Base-by-base conservation (phyloP, 192 early-diverging fungal species). In the Podila minutissima region DNA sequence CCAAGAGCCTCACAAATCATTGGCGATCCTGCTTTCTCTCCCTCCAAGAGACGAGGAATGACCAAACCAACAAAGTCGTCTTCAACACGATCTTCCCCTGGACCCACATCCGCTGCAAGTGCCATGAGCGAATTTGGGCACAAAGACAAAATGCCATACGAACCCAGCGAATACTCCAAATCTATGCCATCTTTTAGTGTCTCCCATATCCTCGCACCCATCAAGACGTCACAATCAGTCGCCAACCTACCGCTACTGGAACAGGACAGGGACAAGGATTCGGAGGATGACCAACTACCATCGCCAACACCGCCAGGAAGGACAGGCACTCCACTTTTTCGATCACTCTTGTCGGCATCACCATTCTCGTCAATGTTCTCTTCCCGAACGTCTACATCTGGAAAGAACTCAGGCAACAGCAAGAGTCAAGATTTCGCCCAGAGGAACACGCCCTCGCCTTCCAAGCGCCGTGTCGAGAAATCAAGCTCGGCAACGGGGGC, bases 361-460 rank as follows among this genome's bases (percentile, higher is more conserved):
- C 75, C 75, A 41, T 79, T 79, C 32, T 79, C 75, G 13, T 35
- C 59, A 9, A 79, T 79, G 60, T 79, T 79, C 46, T 72, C 75
- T 37, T 57, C 58, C 10, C 57, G 22, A 19, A n/a, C 20, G 1
- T 28, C 33, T 33, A 33, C 33, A 33, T 6, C 65, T 24, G 22
- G 13, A 5, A 59, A 22, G 24, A 53, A 33, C 5, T 17, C 38
- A 5, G 32, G 28, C 33, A 26, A 49, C 57, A 51, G 37, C 60
- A 61, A 55, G 29, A 70, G 55, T 22, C 55, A 66, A 20, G 67
- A 53, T 5, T 17, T 62, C 1, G 13, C 10, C n/a, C 57, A 12
- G 31, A 62, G 24, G 20, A 67, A 55, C 7, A 48, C 72, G 2
- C 28, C 49, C 12, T 41, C 59, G 17, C 65, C 72, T 9, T 50